phyloP scores from a whole-genome alignment of 192 early-diverging fungal species.

The Coemansia biformis region DNA sequence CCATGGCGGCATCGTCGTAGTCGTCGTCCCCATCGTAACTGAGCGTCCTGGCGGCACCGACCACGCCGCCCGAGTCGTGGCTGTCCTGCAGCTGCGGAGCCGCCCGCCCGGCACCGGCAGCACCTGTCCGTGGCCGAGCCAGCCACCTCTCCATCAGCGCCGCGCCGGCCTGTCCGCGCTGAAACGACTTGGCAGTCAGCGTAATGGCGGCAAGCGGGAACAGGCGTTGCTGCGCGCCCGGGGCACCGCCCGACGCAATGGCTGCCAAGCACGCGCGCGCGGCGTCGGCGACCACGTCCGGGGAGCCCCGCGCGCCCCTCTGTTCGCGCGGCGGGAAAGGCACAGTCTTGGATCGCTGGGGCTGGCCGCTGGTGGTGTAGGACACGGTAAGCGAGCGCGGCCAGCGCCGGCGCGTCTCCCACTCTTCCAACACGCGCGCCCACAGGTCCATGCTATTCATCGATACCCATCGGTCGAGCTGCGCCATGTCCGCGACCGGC shows the following conservation, averaged over 20 bases:
- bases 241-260: constrained; percentile 13
- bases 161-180: constrained; percentile 31
- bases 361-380: constrained; percentile 11
- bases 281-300: constrained; percentile 20
- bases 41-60: background rate
- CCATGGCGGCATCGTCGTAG: constrained; percentile 3
- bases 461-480: constrained; percentile 37
- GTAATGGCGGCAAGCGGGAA: constrained; percentile 30
- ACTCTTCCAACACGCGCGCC: constrained; percentile 44
- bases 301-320: constrained; percentile 13
- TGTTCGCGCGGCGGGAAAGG: constrained; percentile 28
- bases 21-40: background rate
- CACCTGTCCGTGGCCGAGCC: background rate
- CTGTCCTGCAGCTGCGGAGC: background rate
- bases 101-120: no score
- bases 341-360: constrained; percentile 18
- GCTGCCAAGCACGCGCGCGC: constrained; percentile 17
- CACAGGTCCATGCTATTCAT: constrained; percentile 46
- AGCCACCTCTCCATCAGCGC: constrained; percentile 45
- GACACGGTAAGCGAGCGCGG: constrained; percentile 29
- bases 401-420: constrained; percentile 41
- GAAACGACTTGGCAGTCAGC: constrained; percentile 33
- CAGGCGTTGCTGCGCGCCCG: background rate
- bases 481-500: constrained; percentile 11
- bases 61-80: no score